phyloP scores from a whole-genome alignment of 1,139 yeast genomes.

The Zygosaccharomyces sapae region DNA sequence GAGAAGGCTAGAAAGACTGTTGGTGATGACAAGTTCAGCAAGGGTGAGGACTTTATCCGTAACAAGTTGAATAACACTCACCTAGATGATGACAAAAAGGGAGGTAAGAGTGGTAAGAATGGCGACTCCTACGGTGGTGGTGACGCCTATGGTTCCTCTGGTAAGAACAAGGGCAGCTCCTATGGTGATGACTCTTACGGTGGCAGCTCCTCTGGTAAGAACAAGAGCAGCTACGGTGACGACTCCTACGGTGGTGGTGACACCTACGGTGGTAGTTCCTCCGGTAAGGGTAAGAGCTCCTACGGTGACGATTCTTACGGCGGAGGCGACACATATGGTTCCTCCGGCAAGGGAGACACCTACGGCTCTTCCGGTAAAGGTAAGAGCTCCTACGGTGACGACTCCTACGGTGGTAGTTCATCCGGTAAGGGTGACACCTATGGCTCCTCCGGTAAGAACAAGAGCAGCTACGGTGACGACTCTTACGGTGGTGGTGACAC shows the following conservation, averaged over 20 bases:
- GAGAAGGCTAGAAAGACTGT: slow-evolving; percentile 22
- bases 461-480: slow-evolving; percentile 12
- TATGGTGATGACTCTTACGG: slow-evolving; percentile 7
- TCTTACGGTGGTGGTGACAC: slow-evolving; percentile 10
- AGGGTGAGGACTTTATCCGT: slow-evolving; percentile 26
- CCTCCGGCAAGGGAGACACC: slow-evolving; percentile 24
- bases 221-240: slow-evolving; percentile 16
- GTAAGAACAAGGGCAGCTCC: slow-evolving; percentile 8
- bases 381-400: slow-evolving; percentile 12
- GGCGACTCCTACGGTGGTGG: slow-evolving; percentile 19
- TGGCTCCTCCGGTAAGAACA: slow-evolving; percentile 12
- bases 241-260: slow-evolving; percentile 28
- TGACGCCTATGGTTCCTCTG: slow-evolving; percentile 14
- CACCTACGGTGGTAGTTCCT: slow-evolving; percentile 18
- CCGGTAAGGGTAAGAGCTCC: slow-evolving; percentile 24
- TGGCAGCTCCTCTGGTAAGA: slow-evolving; percentile 31
- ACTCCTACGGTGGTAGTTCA: slow-evolving; percentile 18
- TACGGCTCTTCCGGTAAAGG: slow-evolving; percentile 22
- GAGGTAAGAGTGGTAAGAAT: slow-evolving; percentile 5
- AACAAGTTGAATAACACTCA: slow-evolving; percentile 27
- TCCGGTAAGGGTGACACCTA: slow-evolving; percentile 15
- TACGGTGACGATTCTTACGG: slow-evolving; percentile 26
- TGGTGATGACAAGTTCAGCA: slow-evolving; percentile 30
- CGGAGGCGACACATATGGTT: slow-evolving; percentile 15
- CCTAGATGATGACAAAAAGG: slow-evolving; percentile 22